Conservation (phyloP, 176 grass and related monocot genomes). For the Bothriochloa decipiens region DNA sequence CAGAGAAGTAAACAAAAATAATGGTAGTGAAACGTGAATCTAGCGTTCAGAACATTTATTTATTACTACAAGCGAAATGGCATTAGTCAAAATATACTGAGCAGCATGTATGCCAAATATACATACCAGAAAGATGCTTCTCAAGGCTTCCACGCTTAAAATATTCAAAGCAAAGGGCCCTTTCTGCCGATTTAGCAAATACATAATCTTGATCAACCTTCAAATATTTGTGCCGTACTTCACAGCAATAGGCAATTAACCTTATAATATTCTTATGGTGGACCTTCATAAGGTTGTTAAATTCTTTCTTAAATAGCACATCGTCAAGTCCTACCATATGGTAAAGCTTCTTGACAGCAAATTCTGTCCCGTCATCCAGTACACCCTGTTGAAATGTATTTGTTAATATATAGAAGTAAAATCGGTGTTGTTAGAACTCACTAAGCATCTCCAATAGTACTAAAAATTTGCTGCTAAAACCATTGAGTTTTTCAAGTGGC, state of each 20-base stretch:
- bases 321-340: background rate
- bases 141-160: background rate
- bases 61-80: background rate
- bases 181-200: background rate
- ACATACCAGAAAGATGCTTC: background rate
- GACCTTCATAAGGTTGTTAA: background rate
- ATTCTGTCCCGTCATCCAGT: background rate
- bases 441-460: no score
- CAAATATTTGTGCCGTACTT: background rate
- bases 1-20: background rate
- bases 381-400: background rate
- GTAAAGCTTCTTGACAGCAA: background rate
- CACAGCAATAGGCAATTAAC: background rate
- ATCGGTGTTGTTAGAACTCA: no score
- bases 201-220: background rate
- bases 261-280: background rate
- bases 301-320: background rate
- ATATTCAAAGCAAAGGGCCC: constrained; percentile 14
- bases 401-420: background rate
- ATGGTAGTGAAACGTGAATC: no score
- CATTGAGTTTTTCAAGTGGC: no score
- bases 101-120: background rate
- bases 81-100: background rate
- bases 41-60: no score
- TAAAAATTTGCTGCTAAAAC: no score